Evolutionary conservation across 305 asterid species (phyloP).

Genomic region (Rubia tinctorum): DNA sequence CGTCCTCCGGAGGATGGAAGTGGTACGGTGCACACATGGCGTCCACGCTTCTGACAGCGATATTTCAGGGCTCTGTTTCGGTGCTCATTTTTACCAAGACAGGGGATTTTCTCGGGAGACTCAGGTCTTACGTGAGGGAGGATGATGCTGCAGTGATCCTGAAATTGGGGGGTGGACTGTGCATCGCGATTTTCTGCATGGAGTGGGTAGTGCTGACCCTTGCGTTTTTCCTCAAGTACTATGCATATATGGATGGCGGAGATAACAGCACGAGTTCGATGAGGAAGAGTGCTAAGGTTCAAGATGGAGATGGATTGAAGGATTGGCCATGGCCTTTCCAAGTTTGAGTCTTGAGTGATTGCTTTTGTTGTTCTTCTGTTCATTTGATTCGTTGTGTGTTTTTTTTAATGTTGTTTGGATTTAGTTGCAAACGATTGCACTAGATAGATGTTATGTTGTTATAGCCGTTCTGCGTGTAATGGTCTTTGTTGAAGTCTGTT

Average conservation of each 20-base stretch:
- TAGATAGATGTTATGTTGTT: background rate
- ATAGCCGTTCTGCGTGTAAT: background rate
- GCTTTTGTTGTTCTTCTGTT: background rate
- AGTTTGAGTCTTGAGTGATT: conserved; percentile 30
- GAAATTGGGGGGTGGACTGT: conserved; percentile 75
- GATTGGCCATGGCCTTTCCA: conserved; percentile 95
- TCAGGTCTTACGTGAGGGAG: conserved; percentile 79
- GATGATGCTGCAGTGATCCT: conserved; percentile 78
- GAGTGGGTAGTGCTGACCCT: conserved; percentile 90
- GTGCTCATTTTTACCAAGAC: conserved; percentile 82
- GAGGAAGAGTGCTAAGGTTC: conserved; percentile 47
- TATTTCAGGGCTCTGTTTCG: conserved; percentile 91
- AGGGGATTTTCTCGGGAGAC: conserved; percentile 59
- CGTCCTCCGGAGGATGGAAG: conserved; percentile 42
- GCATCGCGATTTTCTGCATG: conserved; percentile 59
- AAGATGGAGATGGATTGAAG: conserved; percentile 78
- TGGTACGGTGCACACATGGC: conserved; percentile 89
- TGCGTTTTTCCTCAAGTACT: conserved; percentile 83
- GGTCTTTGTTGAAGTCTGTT: background rate
- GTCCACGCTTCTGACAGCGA: conserved; percentile 81
- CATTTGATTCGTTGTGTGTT: background rate
- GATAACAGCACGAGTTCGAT: conserved; percentile 14
- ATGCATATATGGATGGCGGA: conserved; percentile 54
- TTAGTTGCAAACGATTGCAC: conserved; percentile 14
- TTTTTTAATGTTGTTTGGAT: conserved; percentile 11